Base-by-base conservation (phyloP, 192 early-diverging fungal genomes). In the Blastocladiella britannica region DNA sequence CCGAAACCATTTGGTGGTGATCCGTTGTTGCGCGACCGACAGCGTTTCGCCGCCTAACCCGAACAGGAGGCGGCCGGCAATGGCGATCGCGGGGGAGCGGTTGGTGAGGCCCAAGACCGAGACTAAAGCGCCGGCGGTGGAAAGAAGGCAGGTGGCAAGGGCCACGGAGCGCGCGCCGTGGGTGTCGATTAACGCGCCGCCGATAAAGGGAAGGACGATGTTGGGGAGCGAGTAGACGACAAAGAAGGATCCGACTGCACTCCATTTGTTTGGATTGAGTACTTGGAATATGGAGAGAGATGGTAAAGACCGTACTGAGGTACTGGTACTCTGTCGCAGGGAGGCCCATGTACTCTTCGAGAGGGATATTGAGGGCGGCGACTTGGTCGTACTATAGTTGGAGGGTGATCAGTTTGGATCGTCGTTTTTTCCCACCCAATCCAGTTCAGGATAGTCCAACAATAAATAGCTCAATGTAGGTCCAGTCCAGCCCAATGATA, bases 181-280 rank as follows among this genome's bases (percentile, higher is more conserved):
- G 1, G 53, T 28, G 65, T 80, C 75, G 8, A 70, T 63, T 12
- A 73, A 60, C 7, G 64, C 65, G 8, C 79, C 79, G 6, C 77
- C 73, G 12, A 77, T 25, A 57, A 75, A 72, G 8, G 80, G 80
- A 2, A 80, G 68, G 56, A 79, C 58, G 37, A 76, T 74, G 63
- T 81, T 81, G 15, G 79, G 79, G 15, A 78, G 60, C n/a, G 75
- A 73, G 64, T 81, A 81, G 20, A 72, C 51, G 0, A 71, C 60
- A 58, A 79, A 81, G 52, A 77, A n/a, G n/a, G n/a, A n/a, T n/a
- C n/a, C n/a, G n/a, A n/a, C n/a, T n/a, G n/a, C n/a, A n/a, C n/a
- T n/a, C n/a, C n/a, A n/a, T n/a, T n/a, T n/a, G n/a, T n/a, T n/a
- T 47, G 37, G 15, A 20, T 6, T 9, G 37, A 47, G 1, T 9